Evolutionary conservation across 2,329 filamentous ascomycete species (phyloP), one percentile per base, ranked within the genome.

Genomic region (Samsoniella hepiali): DNA sequence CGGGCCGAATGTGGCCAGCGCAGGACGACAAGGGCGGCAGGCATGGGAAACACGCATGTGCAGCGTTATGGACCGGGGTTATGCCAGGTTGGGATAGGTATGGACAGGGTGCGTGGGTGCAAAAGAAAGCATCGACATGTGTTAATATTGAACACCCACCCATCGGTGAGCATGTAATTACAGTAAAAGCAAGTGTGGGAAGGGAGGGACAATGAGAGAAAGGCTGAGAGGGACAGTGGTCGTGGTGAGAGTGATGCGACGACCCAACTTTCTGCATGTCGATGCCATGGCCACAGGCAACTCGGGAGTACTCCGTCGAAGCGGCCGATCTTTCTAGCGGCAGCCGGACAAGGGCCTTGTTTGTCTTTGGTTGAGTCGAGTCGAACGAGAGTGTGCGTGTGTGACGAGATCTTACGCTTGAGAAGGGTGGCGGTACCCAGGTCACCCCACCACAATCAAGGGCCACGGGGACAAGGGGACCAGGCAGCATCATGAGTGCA

Each of bases 391-490:
- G 44, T 59, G 57, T n/a, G 31, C 6, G 4, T 15, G 57, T 51
- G 57, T n/a, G 57, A 59, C 57, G 57, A 59, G 57, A 59, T 59
- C 57, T 51, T 42, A 22, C 22, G 45, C 34, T 34, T 47, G 44
- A 27, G 34, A 32, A 7, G 32, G 38, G 56, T 59, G 40, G 57
- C 45, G 47, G 31, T 22, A 22, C 22, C 22, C 22, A 22, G 22
- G 22, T 22, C 44, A 58, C 56, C 58, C 58, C 58, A 53, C 58
- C 58, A 53, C 27, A 53, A 32, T 53, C 17, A 13, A 60, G 34
- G 38, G 47, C 58, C 58, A 61, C 49, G 58, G 38, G 49, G 49
- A 50, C 58, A 29, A 50, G 38, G 22, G 22, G 5, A 22, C 22
- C 22, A 38, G 4, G 34, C 22, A 47, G 58, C 29, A 54, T 61